Evolutionary conservation across 106 monocot genomes (phyloP), one percentile per base, ranked within the genome.

Genomic region (Hemerocallis citrina): DNA sequence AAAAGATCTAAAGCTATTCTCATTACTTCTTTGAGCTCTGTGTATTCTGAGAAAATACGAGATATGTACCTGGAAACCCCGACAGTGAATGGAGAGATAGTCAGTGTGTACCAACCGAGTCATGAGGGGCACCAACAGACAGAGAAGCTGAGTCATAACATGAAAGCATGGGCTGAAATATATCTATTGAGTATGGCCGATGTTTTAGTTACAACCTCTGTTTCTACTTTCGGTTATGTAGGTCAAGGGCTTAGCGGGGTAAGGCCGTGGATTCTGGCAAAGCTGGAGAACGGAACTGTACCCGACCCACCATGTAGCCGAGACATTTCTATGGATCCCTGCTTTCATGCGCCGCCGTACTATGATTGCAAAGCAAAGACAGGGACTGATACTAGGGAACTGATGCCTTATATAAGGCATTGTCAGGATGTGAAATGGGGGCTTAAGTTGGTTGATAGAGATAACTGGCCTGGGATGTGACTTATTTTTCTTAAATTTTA

Each of bases 101-200:
- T 86, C 1, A 70, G 67, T 23, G 71, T 86, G 15, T 63, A 72
- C 55, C 86, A 86, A 36, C 86, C 86, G 0, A 86, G 81, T 58
- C 72, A 81, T 33, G 86, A 82, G 54, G 78, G 61, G 21, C 29
- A 64, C 28, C 81, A 86, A 61, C 58, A 62, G 59, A 59, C 70
- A 10, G 86, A 72, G 11, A 74, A 69, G 64, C 62, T 52, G 16
- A 62, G 17, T 25, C 86, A 86, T 33, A 72, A 86, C 48, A 74
- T 69, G 72, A 86, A 82, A 61, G 86, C 86, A 48, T 72, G 68
- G 72, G 78, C 81, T 1, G 86, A 86, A 63, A 86, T 86, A 39
- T 78, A 78, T 41, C 62, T 86, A 4, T 55, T 86, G 25, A 86
- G 81, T 55, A 57, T 75, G 23, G 55, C 70, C 4, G 81, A 81